A percentile compares a stretch with the other conserved stretches of the same genome.
These are phyloP conservation scores for Serendipita indica DNA, from an alignment of 768 basidiomycete species.

Conservation along the genomic window DNA sequence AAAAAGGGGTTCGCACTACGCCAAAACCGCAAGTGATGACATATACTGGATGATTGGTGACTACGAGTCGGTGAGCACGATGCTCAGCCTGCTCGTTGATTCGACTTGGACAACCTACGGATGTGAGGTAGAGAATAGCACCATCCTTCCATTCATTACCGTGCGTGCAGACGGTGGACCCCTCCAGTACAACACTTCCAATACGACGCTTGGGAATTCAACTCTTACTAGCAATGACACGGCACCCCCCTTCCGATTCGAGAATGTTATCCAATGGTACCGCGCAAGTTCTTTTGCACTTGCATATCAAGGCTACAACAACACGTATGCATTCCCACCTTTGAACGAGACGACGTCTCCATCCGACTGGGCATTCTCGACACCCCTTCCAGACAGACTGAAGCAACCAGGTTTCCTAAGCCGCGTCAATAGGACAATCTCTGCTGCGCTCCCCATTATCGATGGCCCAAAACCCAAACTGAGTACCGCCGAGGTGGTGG, in stretches of 20 bases:
- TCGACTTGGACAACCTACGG: not conserved
- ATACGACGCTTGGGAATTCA: not conserved
- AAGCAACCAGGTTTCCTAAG: constrained; percentile 25
- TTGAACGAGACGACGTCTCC: constrained; percentile 24
- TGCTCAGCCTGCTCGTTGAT: not conserved
- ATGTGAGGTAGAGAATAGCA: not conserved
- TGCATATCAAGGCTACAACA: constrained; percentile 41
- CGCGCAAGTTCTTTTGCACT: constrained; percentile 9
- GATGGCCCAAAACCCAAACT: constrained; percentile 20
- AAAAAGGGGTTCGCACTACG: too few species aligned
- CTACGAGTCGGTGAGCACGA: not conserved
- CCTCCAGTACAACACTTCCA: not conserved
- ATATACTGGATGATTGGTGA: not conserved
- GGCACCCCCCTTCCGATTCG: not conserved
- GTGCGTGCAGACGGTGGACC: not conserved
- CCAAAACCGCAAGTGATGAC: not conserved
- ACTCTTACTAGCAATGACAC: not conserved
- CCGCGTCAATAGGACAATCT: constrained; percentile 53
- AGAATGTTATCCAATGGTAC: constrained; percentile 12
- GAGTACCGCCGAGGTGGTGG: not conserved
- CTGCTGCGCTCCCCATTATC: constrained; percentile 40
- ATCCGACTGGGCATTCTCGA: too few species aligned
- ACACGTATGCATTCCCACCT: constrained; percentile 33
- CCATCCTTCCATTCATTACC: not conserved
- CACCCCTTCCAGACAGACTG: constrained; percentile 36